Conservation (phyloP, 2,329 filamentous ascomycete genomes). For the Venturia nashicola region DNA sequence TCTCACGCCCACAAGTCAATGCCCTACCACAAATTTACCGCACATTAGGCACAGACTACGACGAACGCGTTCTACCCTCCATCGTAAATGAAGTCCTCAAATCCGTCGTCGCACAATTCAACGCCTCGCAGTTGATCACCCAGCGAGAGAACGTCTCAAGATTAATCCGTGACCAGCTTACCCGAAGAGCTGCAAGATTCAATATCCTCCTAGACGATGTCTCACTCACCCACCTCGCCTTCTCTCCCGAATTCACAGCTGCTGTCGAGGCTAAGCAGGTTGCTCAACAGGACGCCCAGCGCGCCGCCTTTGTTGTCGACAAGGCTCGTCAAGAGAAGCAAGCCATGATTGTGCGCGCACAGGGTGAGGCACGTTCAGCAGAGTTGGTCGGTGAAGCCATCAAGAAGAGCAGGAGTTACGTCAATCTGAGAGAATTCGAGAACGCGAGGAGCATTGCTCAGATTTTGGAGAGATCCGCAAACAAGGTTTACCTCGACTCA, state of each 20-base stretch:
- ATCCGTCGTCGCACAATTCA: slow-evolving; percentile 96
- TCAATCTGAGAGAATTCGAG: slow-evolving; percentile 96
- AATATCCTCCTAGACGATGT: slow-evolving; percentile 98
- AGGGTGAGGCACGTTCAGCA: slow-evolving; percentile 96
- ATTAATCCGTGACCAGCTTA: slow-evolving; percentile 85
- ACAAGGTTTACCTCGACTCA: slow-evolving; percentile 87
- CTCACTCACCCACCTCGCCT: slow-evolving; percentile 69
- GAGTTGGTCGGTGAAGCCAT: slow-evolving; percentile 98
- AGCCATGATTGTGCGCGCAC: slow-evolving; percentile 93
- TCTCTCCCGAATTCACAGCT: slow-evolving; percentile 58
- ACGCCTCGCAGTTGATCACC: slow-evolving; percentile 95
- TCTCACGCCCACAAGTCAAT: slow-evolving; percentile 77
- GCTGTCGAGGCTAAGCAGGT: slow-evolving; percentile 60
- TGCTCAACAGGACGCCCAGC: slow-evolving; percentile 82
- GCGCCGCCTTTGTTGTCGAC: slow-evolving; percentile 95
- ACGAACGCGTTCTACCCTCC: slow-evolving; percentile 93
- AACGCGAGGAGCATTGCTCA: slow-evolving; percentile 84
- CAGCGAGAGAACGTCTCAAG: slow-evolving; percentile 94
- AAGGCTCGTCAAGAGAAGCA: slow-evolving; percentile 99
- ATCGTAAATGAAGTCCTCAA: slow-evolving; percentile 99
- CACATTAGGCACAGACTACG: slow-evolving; percentile 89
- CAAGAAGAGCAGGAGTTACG: slow-evolving; percentile 97
- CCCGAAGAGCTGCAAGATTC: slow-evolving; percentile 82
- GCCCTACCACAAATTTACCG: slow-evolving; percentile 94
- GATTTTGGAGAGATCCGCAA: slow-evolving; percentile 78